Percentiles rank a stretch among this genome's conserved stretches.
These are phyloP conservation scores for Penicillium robsamsonii DNA, from an alignment of 495 filamentous ascomycete genomes.

Conservation along the genomic window DNA sequence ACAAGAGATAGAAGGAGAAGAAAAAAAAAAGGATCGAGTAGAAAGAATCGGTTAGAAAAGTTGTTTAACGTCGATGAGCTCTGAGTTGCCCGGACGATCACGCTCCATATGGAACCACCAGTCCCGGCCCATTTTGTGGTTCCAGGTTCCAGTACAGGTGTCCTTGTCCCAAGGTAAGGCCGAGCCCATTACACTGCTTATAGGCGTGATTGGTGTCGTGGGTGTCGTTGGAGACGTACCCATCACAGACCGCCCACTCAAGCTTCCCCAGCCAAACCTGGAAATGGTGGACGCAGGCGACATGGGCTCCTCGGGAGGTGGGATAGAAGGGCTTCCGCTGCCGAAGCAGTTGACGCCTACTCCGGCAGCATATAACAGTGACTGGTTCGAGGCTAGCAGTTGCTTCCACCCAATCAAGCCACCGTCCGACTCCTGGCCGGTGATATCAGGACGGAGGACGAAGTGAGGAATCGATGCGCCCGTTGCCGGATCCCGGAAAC, in stretches of 20 bases:
- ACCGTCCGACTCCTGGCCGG: conserved; percentile 44
- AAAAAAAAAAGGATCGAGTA: conserved; percentile 5
- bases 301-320: conserved; percentile 32
- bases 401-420: conserved; percentile 49
- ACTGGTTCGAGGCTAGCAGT: conserved; percentile 43
- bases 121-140: conserved; percentile 44
- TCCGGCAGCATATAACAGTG: conserved; percentile 40
- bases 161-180: conserved; percentile 46
- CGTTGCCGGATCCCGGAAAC: conserved; percentile 26
- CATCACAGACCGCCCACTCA: conserved; percentile 35
- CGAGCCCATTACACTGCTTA: conserved; percentile 27
- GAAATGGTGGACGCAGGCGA: conserved; percentile 40
- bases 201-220: conserved; percentile 38
- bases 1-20: conserved; percentile 10
- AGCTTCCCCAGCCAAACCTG: conserved; percentile 42
- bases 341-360: conserved; percentile 43
- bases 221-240: conserved; percentile 35
- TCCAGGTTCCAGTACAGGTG: conserved; percentile 49
- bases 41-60: conserved; percentile 34
- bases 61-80: conserved; percentile 38
- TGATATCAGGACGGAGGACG: conserved; percentile 45
- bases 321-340: conserved; percentile 23
- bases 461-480: conserved; percentile 43
- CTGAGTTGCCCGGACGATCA: conserved; percentile 42
- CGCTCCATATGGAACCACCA: conserved; percentile 54